phyloP scores from a whole-genome alignment of 805 yeast genomes.

The Blastobotrys americana region DNA sequence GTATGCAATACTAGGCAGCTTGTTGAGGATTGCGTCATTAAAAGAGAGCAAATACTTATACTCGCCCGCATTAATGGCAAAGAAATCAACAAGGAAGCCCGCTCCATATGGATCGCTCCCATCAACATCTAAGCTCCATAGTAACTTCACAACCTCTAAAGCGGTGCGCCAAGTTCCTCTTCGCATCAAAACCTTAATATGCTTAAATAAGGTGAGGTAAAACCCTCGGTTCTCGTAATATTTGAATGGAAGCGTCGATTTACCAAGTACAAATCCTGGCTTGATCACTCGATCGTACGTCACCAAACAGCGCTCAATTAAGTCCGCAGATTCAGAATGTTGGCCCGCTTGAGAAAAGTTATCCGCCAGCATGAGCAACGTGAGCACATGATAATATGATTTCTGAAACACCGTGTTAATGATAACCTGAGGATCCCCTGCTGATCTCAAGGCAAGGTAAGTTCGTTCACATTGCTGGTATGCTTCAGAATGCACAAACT shows the following conservation, averaged over 20 bases:
- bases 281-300: slow-evolving; percentile 71
- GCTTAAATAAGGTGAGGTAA: slow-evolving; percentile 64
- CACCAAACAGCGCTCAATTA: slow-evolving; percentile 70
- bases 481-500: slow-evolving; percentile 38
- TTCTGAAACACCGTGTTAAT: slow-evolving; percentile 46
- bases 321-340: slow-evolving; percentile 57
- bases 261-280: slow-evolving; percentile 47
- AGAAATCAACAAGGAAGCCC: slow-evolving; percentile 73
- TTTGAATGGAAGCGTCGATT: slow-evolving; percentile 68
- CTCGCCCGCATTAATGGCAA: slow-evolving; percentile 60
- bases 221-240: slow-evolving; percentile 68
- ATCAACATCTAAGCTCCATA: slow-evolving; percentile 46
- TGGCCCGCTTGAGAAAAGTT: slow-evolving; percentile 73
- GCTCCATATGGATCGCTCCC: slow-evolving; percentile 70
- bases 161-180: slow-evolving; percentile 76
- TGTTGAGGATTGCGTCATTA: slow-evolving; percentile 53
- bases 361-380: slow-evolving; percentile 71
- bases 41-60: slow-evolving; percentile 54
- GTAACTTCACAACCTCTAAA: slow-evolving; percentile 60
- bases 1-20: slow-evolving; percentile 58
- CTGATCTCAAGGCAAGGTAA: slow-evolving; percentile 51
- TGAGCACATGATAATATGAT: slow-evolving; percentile 66
- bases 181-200: slow-evolving; percentile 62
- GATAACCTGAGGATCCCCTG: slow-evolving; percentile 70
- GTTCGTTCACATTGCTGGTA: slow-evolving; percentile 30